Percentiles rank a stretch among this genome's conserved stretches.
These are phyloP conservation scores for Aspergillus sp. DNA, from an alignment of 2,329 filamentous ascomycete species.

Conservation along the genomic window DNA sequence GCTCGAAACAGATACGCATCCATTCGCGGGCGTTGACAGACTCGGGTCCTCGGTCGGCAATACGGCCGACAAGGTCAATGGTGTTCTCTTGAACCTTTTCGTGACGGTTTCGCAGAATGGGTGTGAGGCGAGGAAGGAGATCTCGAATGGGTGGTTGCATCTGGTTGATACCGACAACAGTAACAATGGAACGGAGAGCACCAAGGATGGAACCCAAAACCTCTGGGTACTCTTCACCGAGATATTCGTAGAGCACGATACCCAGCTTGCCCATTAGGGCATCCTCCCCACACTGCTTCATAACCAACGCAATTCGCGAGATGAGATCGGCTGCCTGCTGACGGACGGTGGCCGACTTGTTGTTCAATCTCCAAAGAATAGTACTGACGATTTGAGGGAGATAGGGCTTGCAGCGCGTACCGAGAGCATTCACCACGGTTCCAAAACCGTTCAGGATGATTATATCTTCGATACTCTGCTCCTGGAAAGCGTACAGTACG, in stretches of 20 bases:
- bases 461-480: constrained; percentile 94
- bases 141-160: constrained; percentile 99
- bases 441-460: constrained; percentile 97
- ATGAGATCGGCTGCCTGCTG: constrained; percentile 97
- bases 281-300: constrained; percentile 98
- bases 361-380: constrained; percentile 94
- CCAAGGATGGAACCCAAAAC: constrained; percentile 95
- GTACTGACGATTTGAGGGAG: constrained; percentile 95
- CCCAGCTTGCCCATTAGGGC: constrained; percentile 93
- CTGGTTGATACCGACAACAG: constrained; percentile 93
- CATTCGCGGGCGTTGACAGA: constrained; percentile 96
- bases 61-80: constrained; percentile 95
- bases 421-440: constrained; percentile 92
- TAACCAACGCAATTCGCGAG: constrained; percentile 95
- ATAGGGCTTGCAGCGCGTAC: constrained; percentile 92
- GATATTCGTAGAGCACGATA: constrained; percentile 93
- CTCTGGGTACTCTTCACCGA: constrained; percentile 97
- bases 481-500: constrained; percentile 94
- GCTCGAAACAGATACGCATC: constrained; percentile 99
- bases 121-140: constrained; percentile 87
- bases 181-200: constrained; percentile 92
- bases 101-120: constrained; percentile 97
- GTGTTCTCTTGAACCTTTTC: constrained; percentile 99
- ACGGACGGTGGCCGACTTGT: constrained; percentile 94
- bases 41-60: constrained; percentile 94